Conservation (phyloP, 768 basidiomycete genomes). For the Cytidiella melzeri region DNA sequence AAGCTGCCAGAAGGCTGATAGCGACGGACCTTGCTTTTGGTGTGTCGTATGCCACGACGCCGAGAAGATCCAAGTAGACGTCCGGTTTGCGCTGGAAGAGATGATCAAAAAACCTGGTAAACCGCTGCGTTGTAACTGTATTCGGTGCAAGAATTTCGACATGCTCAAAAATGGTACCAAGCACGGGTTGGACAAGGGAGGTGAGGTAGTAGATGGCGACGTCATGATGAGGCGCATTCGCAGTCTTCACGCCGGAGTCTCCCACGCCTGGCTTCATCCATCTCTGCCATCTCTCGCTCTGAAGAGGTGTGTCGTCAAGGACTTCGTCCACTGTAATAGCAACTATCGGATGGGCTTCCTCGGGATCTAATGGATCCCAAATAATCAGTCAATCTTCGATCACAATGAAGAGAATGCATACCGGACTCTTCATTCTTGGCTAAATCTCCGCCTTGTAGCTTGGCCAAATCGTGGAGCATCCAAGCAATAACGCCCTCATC, state of each 20-base stretch:
- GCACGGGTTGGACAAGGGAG: conserved; percentile 55
- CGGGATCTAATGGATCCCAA: not conserved
- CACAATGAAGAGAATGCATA: conserved; percentile 6
- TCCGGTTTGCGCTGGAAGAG: conserved; percentile 59
- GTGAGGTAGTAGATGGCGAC: conserved; percentile 51
- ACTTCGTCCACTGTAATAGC: conserved; percentile 59
- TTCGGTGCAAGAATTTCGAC: conserved; percentile 35
- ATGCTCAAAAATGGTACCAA: conserved; percentile 55
- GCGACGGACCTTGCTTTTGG: conserved; percentile 49
- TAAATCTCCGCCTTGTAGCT: conserved; percentile 18
- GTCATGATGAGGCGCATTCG: conserved; percentile 46
- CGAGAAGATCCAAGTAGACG: conserved; percentile 63
- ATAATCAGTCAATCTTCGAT: conserved; percentile 6
- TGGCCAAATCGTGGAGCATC: conserved; percentile 42
- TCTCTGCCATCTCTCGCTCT: conserved; percentile 16
- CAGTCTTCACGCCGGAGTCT: conserved; percentile 8
- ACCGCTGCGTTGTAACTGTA: conserved; percentile 37
- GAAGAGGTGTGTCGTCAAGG: conserved; percentile 19
- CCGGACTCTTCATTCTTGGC: conserved; percentile 6
- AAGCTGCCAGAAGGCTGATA: conserved; percentile 45
- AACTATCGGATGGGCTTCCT: conserved; percentile 32
- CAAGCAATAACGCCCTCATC: conserved; percentile 53
- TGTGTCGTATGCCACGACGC: conserved; percentile 64
- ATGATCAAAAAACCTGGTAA: conserved; percentile 47
- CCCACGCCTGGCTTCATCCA: conserved; percentile 18